These are phyloP conservation scores for Strobilomyces confusus DNA, from an alignment of 768 basidiomycete genomes.

Conservation along the genomic window DNA sequence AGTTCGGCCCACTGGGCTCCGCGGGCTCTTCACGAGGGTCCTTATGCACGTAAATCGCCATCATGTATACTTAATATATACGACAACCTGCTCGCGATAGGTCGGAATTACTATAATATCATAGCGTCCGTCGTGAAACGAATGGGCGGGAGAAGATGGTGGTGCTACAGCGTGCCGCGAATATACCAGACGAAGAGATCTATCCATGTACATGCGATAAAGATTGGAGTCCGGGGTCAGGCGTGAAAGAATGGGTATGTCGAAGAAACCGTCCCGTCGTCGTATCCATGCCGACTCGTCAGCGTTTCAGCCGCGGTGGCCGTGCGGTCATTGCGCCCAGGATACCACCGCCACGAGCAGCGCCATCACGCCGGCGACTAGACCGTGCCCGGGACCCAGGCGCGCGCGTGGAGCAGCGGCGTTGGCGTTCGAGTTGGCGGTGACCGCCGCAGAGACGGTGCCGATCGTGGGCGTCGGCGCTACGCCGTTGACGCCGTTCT, in stretches of 20 bases:
- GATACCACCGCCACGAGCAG: not conserved
- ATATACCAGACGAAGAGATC: not conserved
- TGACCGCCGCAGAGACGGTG: slow-evolving; percentile 44
- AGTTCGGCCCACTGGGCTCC: no score
- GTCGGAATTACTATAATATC: not conserved
- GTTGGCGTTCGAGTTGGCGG: slow-evolving; percentile 20
- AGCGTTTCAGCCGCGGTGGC: no score
- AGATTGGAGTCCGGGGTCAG: no score
- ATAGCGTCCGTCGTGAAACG: not conserved
- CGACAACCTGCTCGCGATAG: no score
- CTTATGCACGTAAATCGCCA: no score
- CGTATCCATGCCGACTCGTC: no score
- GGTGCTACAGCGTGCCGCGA: not conserved
- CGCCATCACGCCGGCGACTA: not conserved
- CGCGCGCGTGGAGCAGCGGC: slow-evolving; percentile 1
- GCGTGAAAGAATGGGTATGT: no score
- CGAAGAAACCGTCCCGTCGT: no score
- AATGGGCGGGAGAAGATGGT: not conserved
- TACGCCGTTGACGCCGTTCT: slow-evolving; percentile 28
- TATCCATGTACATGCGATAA: not conserved
- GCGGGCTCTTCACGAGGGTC: no score
- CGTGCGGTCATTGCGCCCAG: slow-evolving; percentile 7
- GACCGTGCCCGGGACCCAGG: not conserved
- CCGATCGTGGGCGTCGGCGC: slow-evolving; percentile 60
- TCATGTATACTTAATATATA: no score